Evolutionary conservation across 139 green algal species (phyloP).

Genomic region (Chlamydomonas sphaeroides): DNA sequence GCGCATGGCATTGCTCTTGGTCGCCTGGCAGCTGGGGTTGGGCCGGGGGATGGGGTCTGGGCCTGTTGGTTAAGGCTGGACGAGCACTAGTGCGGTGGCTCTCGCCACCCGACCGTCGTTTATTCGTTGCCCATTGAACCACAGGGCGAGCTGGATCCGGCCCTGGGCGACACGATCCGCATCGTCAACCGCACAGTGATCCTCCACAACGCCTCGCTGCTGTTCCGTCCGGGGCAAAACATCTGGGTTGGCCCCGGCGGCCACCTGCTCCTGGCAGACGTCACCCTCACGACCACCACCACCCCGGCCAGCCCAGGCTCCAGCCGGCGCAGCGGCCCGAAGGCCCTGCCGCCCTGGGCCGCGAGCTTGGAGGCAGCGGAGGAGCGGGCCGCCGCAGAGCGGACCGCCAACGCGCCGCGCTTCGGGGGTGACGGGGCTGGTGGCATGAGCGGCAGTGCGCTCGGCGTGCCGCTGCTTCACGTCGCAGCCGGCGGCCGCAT

Average conservation of each 20-base stretch:
- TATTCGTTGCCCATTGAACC: too few species aligned
- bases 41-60: too few species aligned
- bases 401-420: neutral
- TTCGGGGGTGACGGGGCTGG: neutral
- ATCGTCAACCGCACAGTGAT: slow-evolving; percentile 19
- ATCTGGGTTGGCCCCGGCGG: slow-evolving; percentile 1
- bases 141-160: slow-evolving; percentile 17
- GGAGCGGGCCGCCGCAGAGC: neutral
- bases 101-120: too few species aligned
- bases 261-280: slow-evolving; percentile 25
- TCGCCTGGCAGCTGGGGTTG: too few species aligned
- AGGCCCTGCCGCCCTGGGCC: neutral
- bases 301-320: neutral
- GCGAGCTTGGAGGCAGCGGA: neutral
- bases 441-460: neutral
- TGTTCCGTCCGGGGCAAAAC: slow-evolving; percentile 2
- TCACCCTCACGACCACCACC: neutral
- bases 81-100: too few species aligned
- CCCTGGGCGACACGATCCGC: neutral
- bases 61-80: too few species aligned
- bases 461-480: slow-evolving; percentile 3
- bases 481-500: neutral
- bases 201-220: slow-evolving; percentile 22
- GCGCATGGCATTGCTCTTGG: too few species aligned
- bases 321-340: neutral